Percentiles rank a stretch among this genome's conserved stretches.
These are phyloP conservation scores for Sherardia arvensis DNA, from an alignment of 257 asterid species.

Conservation along the genomic window DNA sequence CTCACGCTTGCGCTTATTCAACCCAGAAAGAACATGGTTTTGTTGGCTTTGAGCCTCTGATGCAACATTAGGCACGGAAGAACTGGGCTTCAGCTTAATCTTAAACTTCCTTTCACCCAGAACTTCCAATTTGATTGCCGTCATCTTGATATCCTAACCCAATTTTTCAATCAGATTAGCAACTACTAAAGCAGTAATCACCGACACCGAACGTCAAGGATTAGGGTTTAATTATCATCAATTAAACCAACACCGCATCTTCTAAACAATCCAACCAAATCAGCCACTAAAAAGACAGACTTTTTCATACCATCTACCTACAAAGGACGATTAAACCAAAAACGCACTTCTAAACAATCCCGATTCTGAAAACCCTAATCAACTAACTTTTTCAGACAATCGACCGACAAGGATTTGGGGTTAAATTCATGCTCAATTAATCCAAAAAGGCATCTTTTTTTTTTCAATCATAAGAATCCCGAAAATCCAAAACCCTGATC, in stretches of 20 bases:
- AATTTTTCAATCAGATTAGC: not conserved
- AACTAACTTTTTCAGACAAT: too few relatives aligned
- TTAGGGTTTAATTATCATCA: not conserved
- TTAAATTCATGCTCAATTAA: not conserved
- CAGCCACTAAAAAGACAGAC: too few relatives aligned
- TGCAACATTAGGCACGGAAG: slow-evolving; percentile 19
- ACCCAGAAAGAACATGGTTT: slow-evolving; percentile 16
- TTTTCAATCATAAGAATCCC: not conserved
- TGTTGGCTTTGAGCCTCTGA: slow-evolving; percentile 20
- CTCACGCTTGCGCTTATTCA: slow-evolving; percentile 44
- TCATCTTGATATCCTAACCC: slow-evolving; percentile 11
- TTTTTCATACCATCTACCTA: too few relatives aligned
- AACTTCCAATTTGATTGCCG: slow-evolving; percentile 17
- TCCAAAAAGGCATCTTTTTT: not conserved
- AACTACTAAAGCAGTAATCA: not conserved
- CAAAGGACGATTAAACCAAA: too few relatives aligned
- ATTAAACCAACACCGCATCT: not conserved
- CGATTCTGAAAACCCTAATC: too few relatives aligned
- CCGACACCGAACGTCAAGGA: not conserved
- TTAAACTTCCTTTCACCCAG: slow-evolving; percentile 24
- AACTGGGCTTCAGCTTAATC: slow-evolving; percentile 40
- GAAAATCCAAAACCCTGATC: not conserved
- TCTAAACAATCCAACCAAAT: too few relatives aligned
- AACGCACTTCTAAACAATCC: too few relatives aligned
- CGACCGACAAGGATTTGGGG: too few relatives aligned